phyloP scores from a whole-genome alignment of 495 filamentous ascomycete species.

The Xylaria venustula region DNA sequence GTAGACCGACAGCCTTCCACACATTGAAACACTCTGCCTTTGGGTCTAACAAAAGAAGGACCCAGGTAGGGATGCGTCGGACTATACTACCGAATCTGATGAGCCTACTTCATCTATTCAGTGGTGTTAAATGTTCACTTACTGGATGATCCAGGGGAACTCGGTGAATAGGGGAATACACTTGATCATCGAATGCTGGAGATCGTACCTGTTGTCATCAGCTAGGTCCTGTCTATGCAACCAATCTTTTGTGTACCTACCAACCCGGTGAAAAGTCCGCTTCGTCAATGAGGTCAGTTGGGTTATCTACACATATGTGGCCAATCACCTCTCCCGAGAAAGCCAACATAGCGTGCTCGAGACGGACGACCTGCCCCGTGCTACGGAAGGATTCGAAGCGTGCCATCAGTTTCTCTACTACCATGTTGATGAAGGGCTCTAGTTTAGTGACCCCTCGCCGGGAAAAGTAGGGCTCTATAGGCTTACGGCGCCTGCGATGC shows the following conservation, averaged over 20 bases:
- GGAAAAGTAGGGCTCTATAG: conserved; percentile 25
- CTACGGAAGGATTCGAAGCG: neutral
- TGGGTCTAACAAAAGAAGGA: no score
- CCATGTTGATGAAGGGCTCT: conserved; percentile 17
- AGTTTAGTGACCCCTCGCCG: conserved; percentile 8
- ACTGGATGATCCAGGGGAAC: conserved; percentile 20
- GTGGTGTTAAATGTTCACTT: no score
- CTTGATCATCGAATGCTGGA: conserved; percentile 9
- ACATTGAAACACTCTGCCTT: no score
- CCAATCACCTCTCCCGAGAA: conserved; percentile 23
- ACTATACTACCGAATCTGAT: no score
- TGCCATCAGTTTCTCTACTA: neutral
- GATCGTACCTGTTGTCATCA: no score
- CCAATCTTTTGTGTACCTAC: no score
- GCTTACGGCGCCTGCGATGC: conserved; percentile 17
- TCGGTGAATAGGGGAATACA: conserved; percentile 14
- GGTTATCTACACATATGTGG: conserved; percentile 18
- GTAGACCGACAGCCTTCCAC: no score
- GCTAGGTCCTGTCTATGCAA: no score
- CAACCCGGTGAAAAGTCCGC: neutral
- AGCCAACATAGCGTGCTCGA: conserved; percentile 28
- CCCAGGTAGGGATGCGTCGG: no score
- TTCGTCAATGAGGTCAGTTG: conserved; percentile 9
- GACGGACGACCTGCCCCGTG: conserved; percentile 16
- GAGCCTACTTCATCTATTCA: no score